These are phyloP conservation scores for Arabis hirsuta DNA, from an alignment of 345 rosid species.

Conservation along the genomic window DNA sequence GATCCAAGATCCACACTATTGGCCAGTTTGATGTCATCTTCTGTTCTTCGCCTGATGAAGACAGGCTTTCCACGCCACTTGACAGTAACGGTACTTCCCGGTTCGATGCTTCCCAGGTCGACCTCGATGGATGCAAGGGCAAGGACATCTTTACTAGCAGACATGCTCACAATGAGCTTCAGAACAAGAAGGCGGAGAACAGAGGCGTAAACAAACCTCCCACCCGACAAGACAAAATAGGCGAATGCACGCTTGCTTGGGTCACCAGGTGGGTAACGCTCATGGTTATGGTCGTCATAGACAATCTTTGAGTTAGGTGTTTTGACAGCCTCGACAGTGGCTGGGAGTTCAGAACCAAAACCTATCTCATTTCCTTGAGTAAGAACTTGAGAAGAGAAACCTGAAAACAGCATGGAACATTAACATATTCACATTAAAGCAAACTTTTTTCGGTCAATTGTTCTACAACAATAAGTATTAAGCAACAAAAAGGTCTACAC, in stretches of 20 bases:
- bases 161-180: slow-evolving; percentile 90
- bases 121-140: slow-evolving; percentile 95
- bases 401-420: slow-evolving; percentile 47
- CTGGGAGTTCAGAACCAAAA: slow-evolving; percentile 47
- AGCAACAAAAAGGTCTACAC: neutral
- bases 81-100: slow-evolving; percentile 86
- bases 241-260: slow-evolving; percentile 98
- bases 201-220: slow-evolving; percentile 89
- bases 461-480: slow-evolving; percentile 1
- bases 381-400: slow-evolving; percentile 61
- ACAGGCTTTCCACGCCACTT: slow-evolving; percentile 99
- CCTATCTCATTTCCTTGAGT: slow-evolving; percentile 53
- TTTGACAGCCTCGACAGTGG: slow-evolving; percentile 77
- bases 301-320: slow-evolving; percentile 79
- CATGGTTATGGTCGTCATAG: slow-evolving; percentile 85
- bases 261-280: slow-evolving; percentile 92
- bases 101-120: slow-evolving; percentile 85
- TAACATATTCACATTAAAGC: neutral
- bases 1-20: slow-evolving; percentile 80
- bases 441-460: neutral
- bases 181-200: slow-evolving; percentile 79
- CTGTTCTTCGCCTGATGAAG: slow-evolving; percentile 89
- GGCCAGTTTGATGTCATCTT: slow-evolving; percentile 83
- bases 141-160: slow-evolving; percentile 95
- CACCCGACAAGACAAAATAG: slow-evolving; percentile 86